Evolutionary conservation across 345 rosid species (phyloP).

Genomic region (Arabidopsis thaliana): TAIR10.1 NC_003074.8:442501-443000

Average conservation of each 20-base stretch:
- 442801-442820: slow-evolving; percentile 72
- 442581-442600: slow-evolving; percentile 69
- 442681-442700: slow-evolving; percentile 68
- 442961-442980: slow-evolving; percentile 99
- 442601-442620: slow-evolving; percentile 80
- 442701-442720: slow-evolving; percentile 71
- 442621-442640: slow-evolving; percentile 74
- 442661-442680: slow-evolving; percentile 78
- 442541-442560: slow-evolving; percentile 80
- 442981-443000: slow-evolving; percentile 97
- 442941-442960: slow-evolving; percentile 98
- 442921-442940: slow-evolving; percentile 94
- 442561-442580: slow-evolving; percentile 70
- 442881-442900: slow-evolving; percentile 96
- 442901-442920: slow-evolving; percentile 99
- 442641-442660: slow-evolving; percentile 73
- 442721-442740: slow-evolving; percentile 59
- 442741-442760: slow-evolving; percentile 87
- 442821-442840: slow-evolving; percentile 56
- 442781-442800: slow-evolving; percentile 81
- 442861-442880: slow-evolving; percentile 97
- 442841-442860: slow-evolving; percentile 73
- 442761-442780: slow-evolving; percentile 89
- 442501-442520: slow-evolving; percentile 95
- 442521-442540: slow-evolving; percentile 81